Base-by-base conservation (phyloP, 495 filamentous ascomycete genomes). In the Parachaetomium inaequale region DNA sequence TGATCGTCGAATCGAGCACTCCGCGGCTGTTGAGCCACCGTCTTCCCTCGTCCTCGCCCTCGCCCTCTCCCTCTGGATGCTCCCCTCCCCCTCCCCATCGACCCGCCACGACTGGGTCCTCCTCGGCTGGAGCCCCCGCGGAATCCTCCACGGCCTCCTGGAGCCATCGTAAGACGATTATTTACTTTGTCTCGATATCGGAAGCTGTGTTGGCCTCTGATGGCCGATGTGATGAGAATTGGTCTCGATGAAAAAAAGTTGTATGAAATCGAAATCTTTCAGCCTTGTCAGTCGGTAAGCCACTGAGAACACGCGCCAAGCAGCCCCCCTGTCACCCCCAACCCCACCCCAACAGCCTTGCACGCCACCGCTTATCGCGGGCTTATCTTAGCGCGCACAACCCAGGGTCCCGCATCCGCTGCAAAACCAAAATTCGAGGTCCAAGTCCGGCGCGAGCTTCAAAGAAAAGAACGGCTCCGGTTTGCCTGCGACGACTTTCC, bases 341-440 rank as follows among this genome's bases (percentile, higher is more conserved):
- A 29, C 7, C 36, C 19, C 12, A 2, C 21, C n/a, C 14, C n/a
- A n/a, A n/a, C 55, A 66, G 59, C 59, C 63, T 60, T 54, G 61
- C 62, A 58, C 23, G 50, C 56, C 62, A 55, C 65, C 36, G 55
- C 38, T 72, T 72, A 74, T 72, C 66, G 67, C 15, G 19, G 0
- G 26, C 70, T 71, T 74, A 73, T 72, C 72, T 72, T 75, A 72
- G 73, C 72, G 70, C 73, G 70, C 72, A 73, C 72, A 74, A 73
- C 67, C 64, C 62, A 69, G 17, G 52, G 64, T 66, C 70, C 70
- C 68, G 68, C 68, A 74, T 69, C 66, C 45, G 36, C 64, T 61
- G 65, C 69, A 70, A 72, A 71, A 70, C 68, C 67, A 70, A 75
- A 75, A 75, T 68, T 70, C 65, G 63, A 64, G 61, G 55, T 61